Conservation (phyloP, 441 rosid species). For the Populus tomentosa region DNA sequence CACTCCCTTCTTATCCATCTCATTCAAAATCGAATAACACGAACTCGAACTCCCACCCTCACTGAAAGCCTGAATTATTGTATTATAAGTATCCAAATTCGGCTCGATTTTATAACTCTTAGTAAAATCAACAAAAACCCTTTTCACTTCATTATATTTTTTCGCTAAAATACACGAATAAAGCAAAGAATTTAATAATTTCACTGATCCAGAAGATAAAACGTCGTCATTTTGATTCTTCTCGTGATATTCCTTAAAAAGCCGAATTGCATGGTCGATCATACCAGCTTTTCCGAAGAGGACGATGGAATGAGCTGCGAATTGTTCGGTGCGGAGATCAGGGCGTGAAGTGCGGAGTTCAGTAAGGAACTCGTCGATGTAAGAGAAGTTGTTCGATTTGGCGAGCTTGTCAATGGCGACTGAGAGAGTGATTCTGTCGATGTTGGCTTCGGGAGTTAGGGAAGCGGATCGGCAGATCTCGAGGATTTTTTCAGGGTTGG, state of each 20-base stretch:
- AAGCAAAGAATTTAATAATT: constrained; percentile 54
- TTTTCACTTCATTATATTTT: constrained; percentile 48
- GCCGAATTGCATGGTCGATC: constrained; percentile 52
- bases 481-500: constrained; percentile 58
- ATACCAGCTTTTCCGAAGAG: constrained; percentile 76
- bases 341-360: constrained; percentile 47
- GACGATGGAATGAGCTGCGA: constrained; percentile 54
- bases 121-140: constrained; percentile 63
- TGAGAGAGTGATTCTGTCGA: constrained; percentile 65
- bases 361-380: constrained; percentile 46
- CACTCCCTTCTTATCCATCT: constrained; percentile 65
- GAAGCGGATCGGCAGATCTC: constrained; percentile 75
- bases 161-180: constrained; percentile 58
- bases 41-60: constrained; percentile 64
- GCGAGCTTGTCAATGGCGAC: constrained; percentile 55
- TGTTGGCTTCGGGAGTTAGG: constrained; percentile 52
- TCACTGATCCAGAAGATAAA: constrained; percentile 35
- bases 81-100: constrained; percentile 54
- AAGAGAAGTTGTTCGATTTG: constrained; percentile 40
- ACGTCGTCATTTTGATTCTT: constrained; percentile 4
- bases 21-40: constrained; percentile 51
- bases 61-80: constrained; percentile 55
- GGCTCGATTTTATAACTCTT: constrained; percentile 46
- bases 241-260: constrained; percentile 48
- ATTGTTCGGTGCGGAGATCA: constrained; percentile 56